A percentile compares a stretch with the other conserved stretches of the same genome.
Evolutionary conservation across 305 asterid genomes (phyloP).

Genomic region (Rubia occidens): DNA sequence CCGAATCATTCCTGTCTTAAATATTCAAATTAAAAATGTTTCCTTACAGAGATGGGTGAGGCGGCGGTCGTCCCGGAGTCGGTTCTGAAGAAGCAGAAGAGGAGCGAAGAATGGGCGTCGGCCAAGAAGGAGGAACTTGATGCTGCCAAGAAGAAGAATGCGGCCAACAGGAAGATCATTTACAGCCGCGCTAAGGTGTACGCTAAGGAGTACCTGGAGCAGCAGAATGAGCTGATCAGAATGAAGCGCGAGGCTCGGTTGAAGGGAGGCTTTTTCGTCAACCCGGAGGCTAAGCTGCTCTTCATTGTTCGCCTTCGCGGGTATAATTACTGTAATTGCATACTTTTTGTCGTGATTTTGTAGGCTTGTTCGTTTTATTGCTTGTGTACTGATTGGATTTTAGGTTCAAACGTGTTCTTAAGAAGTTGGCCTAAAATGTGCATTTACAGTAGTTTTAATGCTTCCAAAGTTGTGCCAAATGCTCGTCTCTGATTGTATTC

Average conservation of each 20-base stretch:
- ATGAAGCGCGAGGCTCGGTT: slow-evolving; percentile 74
- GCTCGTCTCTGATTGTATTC: neutral
- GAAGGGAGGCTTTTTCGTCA: slow-evolving; percentile 75
- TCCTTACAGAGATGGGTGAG: slow-evolving; percentile 38
- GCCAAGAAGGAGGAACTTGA: slow-evolving; percentile 46
- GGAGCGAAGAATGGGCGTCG: slow-evolving; percentile 57
- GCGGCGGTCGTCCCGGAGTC: slow-evolving; percentile 46
- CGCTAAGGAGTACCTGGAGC: slow-evolving; percentile 52
- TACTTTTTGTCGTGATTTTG: neutral
- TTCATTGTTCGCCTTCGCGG: slow-evolving; percentile 66
- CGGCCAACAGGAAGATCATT: slow-evolving; percentile 51
- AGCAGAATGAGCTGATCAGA: slow-evolving; percentile 53
- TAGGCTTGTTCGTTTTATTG: no score
- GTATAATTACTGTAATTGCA: slow-evolving; percentile 18
- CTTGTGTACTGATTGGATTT: no score
- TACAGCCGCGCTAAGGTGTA: slow-evolving; percentile 57
- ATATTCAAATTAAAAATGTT: no score
- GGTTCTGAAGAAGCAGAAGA: slow-evolving; percentile 63
- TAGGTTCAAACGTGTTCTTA: neutral
- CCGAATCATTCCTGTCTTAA: no score
- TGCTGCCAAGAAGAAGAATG: slow-evolving; percentile 43
- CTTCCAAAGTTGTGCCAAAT: no score
- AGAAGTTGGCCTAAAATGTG: neutral
- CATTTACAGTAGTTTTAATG: no score
- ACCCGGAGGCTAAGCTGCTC: slow-evolving; percentile 64